Conservation (phyloP, 352 stramenopile species). For the Phytophthora lateralis region DNA sequence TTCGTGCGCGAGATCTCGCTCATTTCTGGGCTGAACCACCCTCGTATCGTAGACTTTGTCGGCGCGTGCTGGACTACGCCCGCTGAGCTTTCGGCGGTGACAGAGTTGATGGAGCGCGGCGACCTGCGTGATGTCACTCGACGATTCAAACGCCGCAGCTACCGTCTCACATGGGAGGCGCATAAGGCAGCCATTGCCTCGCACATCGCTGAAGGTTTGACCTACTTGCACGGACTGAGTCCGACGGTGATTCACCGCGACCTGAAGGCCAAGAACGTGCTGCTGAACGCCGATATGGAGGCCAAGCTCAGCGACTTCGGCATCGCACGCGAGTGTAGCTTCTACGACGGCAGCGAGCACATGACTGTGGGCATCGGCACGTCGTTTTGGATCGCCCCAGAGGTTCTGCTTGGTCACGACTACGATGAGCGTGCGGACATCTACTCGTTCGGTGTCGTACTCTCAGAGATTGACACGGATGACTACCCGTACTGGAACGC, state of each 20-base stretch:
- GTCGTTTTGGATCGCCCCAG: slow-evolving; percentile 71
- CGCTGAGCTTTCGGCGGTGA: slow-evolving; percentile 55
- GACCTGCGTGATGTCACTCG: slow-evolving; percentile 65
- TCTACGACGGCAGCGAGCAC: slow-evolving; percentile 55
- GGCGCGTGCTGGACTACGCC: slow-evolving; percentile 60
- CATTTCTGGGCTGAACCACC: slow-evolving; percentile 55
- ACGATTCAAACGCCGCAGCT: slow-evolving; percentile 47
- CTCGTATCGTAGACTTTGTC: slow-evolving; percentile 70
- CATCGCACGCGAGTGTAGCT: slow-evolving; percentile 54
- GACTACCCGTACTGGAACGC: slow-evolving; percentile 69
- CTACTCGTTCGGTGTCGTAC: slow-evolving; percentile 59
- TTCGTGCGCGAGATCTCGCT: slow-evolving; percentile 68
- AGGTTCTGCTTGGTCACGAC: slow-evolving; percentile 54
- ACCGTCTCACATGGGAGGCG: slow-evolving; percentile 50
- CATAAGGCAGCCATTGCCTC: slow-evolving; percentile 62
- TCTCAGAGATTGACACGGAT: slow-evolving; percentile 67
- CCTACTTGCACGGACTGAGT: slow-evolving; percentile 64
- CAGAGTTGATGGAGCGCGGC: slow-evolving; percentile 71
- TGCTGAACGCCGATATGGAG: slow-evolving; percentile 53
- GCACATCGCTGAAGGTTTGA: slow-evolving; percentile 66
- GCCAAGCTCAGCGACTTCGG: slow-evolving; percentile 82
- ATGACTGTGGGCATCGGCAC: slow-evolving; percentile 73
- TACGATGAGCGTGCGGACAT: slow-evolving; percentile 61
- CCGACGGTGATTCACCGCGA: slow-evolving; percentile 64
- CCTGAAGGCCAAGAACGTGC: slow-evolving; percentile 55